Percentiles rank a stretch among this genome's conserved stretches.
Conservation (phyloP, 2,329 filamentous ascomycete genomes). For the Hypoxylon sp. region DNA sequence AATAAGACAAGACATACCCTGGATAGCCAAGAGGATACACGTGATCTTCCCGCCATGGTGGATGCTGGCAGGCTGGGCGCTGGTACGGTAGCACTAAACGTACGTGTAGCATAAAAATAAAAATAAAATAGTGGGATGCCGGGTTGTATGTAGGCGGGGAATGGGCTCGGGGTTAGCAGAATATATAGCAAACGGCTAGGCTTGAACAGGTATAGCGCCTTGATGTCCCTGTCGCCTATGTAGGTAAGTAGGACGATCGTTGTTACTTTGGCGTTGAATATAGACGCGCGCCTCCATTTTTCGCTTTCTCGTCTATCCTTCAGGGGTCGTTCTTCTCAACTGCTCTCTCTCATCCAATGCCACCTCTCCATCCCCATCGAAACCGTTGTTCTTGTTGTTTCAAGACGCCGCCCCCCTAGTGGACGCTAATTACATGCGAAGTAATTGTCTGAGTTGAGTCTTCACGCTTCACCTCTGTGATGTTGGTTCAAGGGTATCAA, state of each 20-base stretch:
- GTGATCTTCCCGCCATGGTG: slow-evolving; percentile 43
- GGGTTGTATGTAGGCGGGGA: not conserved
- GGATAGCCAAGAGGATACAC: slow-evolving; percentile 39
- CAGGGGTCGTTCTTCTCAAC: slow-evolving; percentile 21
- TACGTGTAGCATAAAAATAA: not conserved
- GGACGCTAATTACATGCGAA: slow-evolving; percentile 7
- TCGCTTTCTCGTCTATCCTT: slow-evolving; percentile 8
- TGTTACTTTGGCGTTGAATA: slow-evolving; percentile 38
- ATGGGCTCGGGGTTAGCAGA: slow-evolving; percentile 14
- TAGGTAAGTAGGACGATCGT: slow-evolving; percentile 24
- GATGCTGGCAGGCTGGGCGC: slow-evolving; percentile 18
- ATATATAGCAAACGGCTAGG: slow-evolving; percentile 7
- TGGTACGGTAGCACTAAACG: slow-evolving; percentile 14
- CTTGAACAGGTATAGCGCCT: slow-evolving; percentile 10
- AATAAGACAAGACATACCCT: slow-evolving; percentile 33
- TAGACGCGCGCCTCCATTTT: slow-evolving; percentile 47
- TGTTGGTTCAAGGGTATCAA: slow-evolving; percentile 21
- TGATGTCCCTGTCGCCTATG: slow-evolving; percentile 23
- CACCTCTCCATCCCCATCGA: slow-evolving; percentile 30
- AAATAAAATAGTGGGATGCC: slow-evolving; percentile 22
- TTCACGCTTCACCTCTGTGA: not conserved
- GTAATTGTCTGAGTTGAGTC: slow-evolving; percentile 4
- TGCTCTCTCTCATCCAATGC: slow-evolving; percentile 36
- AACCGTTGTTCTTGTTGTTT: slow-evolving; percentile 33
- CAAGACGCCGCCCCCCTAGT: slow-evolving; percentile 28